These are phyloP conservation scores for Picea glauca DNA, from an alignment of 75 land plant species.

Conservation along the genomic window DNA sequence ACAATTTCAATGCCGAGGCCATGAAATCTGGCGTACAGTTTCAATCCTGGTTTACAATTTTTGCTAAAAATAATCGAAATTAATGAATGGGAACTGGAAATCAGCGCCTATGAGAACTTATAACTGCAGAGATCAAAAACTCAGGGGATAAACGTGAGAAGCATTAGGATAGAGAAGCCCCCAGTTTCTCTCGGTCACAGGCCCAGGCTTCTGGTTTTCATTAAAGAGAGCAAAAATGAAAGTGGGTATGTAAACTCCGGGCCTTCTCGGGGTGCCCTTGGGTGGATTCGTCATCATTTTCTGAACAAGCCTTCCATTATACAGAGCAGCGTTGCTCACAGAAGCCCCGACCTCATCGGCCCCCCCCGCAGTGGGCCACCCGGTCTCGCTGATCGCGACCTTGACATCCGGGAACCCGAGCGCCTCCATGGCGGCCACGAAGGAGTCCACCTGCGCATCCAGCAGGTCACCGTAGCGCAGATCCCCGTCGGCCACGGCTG, in stretches of 20 bases:
- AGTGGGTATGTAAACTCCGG: slow-evolving; percentile 20
- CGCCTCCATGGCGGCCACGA: slow-evolving; percentile 25
- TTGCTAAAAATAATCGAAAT: no score
- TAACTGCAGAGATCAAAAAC: no score
- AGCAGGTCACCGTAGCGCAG: slow-evolving; percentile 24
- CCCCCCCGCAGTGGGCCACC: slow-evolving; percentile 40
- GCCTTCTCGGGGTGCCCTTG: slow-evolving; percentile 33
- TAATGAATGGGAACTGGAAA: no score
- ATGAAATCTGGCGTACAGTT: no score
- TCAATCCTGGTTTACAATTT: no score
- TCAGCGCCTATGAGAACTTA: no score
- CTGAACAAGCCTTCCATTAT: slow-evolving; percentile 23
- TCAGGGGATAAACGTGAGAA: slow-evolving; percentile 9
- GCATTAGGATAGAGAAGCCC: slow-evolving; percentile 25
- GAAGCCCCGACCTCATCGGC: slow-evolving; percentile 27
- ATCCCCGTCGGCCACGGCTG: slow-evolving; percentile 14
- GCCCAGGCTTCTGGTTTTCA: slow-evolving; percentile 31
- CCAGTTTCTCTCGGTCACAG: slow-evolving; percentile 17
- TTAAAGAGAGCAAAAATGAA: slow-evolving; percentile 30
- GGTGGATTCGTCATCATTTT: slow-evolving; percentile 13
- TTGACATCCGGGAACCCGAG: slow-evolving; percentile 14
- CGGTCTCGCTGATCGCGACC: slow-evolving; percentile 30
- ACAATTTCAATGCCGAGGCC: no score
- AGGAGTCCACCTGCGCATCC: slow-evolving; percentile 36
- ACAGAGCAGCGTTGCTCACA: slow-evolving; percentile 24